phyloP scores from a whole-genome alignment of 2,329 filamentous ascomycete species.

The Curvularia sp. region DNA sequence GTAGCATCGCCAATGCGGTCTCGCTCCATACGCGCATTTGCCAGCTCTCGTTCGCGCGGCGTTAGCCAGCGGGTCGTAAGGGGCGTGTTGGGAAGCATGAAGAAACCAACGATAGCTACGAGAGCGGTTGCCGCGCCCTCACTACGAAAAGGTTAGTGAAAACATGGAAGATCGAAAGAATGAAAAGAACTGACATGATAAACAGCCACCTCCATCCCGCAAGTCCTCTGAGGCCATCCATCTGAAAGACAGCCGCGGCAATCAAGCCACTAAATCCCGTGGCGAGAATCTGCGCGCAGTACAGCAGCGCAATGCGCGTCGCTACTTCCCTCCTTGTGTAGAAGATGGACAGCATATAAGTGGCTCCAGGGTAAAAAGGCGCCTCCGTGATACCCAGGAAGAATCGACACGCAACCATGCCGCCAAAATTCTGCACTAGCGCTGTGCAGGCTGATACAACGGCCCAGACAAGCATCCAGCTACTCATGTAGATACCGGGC shows the following conservation, averaged over 20 bases:
- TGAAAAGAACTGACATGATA: constrained; percentile 39
- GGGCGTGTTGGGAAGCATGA: constrained; percentile 38
- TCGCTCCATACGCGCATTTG: constrained; percentile 48
- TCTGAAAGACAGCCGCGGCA: constrained; percentile 49
- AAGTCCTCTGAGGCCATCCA: constrained; percentile 38
- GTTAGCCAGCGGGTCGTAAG: constrained; percentile 56
- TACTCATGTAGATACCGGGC: constrained; percentile 43
- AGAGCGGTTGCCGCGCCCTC: constrained; percentile 37
- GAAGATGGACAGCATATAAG: constrained; percentile 69
- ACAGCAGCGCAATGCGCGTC: constrained; percentile 47
- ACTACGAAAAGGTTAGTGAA: constrained; percentile 7
- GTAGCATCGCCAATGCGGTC: constrained; percentile 58
- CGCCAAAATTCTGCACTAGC: constrained; percentile 42
- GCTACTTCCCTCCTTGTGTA: constrained; percentile 64
- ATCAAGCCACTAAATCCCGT: constrained; percentile 55
- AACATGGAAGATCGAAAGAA: too few relatives aligned
- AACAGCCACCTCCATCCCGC: constrained; percentile 51
- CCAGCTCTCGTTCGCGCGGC: constrained; percentile 54
- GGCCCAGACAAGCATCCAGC: constrained; percentile 49
- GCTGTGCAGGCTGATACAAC: constrained; percentile 45
- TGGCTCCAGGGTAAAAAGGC: constrained; percentile 65
- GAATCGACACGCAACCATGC: constrained; percentile 42
- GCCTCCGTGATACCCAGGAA: constrained; percentile 41
- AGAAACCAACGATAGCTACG: constrained; percentile 41
- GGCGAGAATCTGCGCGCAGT: constrained; percentile 52